Evolutionary conservation across 371 early-diverging fungal genomes (phyloP).

Genomic region (Blyttiomyces sp.): DNA sequence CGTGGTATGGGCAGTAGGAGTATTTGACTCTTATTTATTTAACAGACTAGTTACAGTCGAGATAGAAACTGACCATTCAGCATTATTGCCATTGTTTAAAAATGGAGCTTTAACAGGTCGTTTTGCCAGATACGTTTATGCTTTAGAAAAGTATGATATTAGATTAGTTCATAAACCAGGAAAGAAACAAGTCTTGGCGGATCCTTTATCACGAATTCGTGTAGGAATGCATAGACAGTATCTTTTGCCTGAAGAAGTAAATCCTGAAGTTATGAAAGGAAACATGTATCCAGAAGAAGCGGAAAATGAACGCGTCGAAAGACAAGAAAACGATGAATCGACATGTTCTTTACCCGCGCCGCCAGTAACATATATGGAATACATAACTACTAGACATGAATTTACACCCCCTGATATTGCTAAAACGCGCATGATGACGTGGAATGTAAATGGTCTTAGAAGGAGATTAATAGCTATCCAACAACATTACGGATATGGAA

Average conservation of each 20-base stretch:
- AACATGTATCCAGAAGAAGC: neutral
- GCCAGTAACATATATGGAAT: neutral
- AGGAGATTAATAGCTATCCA: neutral
- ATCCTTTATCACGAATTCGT: constrained; percentile 5
- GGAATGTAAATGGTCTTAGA: constrained; percentile 3
- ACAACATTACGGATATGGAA: too few species aligned
- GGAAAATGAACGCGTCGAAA: neutral
- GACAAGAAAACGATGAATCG: neutral
- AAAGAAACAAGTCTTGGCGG: constrained; percentile 4
- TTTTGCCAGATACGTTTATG: constrained; percentile 15
- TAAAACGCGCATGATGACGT: neutral
- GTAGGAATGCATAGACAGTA: neutral
- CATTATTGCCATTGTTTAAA: constrained; percentile 9
- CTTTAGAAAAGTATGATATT: constrained; percentile 12
- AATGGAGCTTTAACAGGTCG: constrained; percentile 13
- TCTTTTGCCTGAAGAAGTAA: neutral
- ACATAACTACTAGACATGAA: neutral
- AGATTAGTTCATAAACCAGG: constrained; percentile 9
- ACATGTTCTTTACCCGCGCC: neutral
- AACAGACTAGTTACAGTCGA: neutral
- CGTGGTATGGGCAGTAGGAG: neutral
- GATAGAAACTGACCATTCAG: constrained; percentile 6
- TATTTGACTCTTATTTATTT: neutral
- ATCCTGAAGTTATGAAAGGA: neutral
- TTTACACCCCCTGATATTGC: neutral